phyloP scores from a whole-genome alignment of 2,329 filamentous ascomycete species.

The Leptographium wingfieldii region DNA sequence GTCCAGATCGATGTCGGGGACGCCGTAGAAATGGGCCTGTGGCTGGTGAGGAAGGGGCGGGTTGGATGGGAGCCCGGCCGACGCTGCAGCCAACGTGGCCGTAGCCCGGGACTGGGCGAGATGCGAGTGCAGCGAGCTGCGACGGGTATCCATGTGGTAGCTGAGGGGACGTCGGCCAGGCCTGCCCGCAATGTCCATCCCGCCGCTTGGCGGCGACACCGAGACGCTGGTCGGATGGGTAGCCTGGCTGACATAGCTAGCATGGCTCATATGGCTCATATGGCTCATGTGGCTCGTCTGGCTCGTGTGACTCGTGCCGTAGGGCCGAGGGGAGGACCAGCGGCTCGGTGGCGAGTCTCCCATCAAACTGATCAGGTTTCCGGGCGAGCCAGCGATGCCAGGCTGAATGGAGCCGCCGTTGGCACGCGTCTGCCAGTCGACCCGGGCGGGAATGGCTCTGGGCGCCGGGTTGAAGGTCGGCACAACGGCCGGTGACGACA shows the following conservation, averaged over 20 bases:
- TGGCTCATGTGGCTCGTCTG: slow-evolving; percentile 11
- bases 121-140: slow-evolving; percentile 39
- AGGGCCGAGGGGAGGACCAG: slow-evolving; percentile 33
- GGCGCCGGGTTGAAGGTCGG: slow-evolving; percentile 29
- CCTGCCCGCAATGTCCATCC: neutral
- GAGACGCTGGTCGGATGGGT: slow-evolving; percentile 21
- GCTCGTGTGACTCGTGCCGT: slow-evolving; percentile 26
- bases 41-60: slow-evolving; percentile 63
- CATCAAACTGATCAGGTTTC: slow-evolving; percentile 37
- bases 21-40: slow-evolving; percentile 65
- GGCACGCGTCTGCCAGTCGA: slow-evolving; percentile 20
- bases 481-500: slow-evolving; percentile 28
- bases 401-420: slow-evolving; percentile 14
- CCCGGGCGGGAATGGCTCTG: slow-evolving; percentile 34
- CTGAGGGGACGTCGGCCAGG: slow-evolving; percentile 33
- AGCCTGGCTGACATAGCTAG: slow-evolving; percentile 7
- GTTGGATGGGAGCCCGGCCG: slow-evolving; percentile 17
- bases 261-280: slow-evolving; percentile 8
- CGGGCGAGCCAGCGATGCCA: slow-evolving; percentile 37
- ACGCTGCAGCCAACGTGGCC: slow-evolving; percentile 6
- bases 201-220: slow-evolving; percentile 22
- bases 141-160: slow-evolving; percentile 38
- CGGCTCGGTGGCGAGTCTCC: slow-evolving; percentile 41
- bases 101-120: slow-evolving; percentile 31
- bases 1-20: slow-evolving; percentile 57